These are phyloP conservation scores for Lentinula aciculospora DNA, from an alignment of 768 basidiomycete species.

Conservation along the genomic window DNA sequence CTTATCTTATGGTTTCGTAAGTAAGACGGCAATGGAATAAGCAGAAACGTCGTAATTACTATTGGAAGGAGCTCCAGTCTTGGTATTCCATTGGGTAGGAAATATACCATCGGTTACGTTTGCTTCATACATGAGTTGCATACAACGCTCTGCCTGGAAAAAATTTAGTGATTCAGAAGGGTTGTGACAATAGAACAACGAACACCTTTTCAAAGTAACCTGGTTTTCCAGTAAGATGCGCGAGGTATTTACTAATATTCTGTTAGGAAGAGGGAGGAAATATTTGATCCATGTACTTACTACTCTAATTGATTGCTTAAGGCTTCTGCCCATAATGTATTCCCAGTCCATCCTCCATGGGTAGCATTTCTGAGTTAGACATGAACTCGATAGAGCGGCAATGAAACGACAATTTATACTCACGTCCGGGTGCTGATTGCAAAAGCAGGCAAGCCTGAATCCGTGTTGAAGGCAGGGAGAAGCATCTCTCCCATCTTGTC, in stretches of 20 bases:
- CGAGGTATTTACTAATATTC: conserved; percentile 61
- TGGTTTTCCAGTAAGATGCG: conserved; percentile 65
- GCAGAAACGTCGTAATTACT: conserved; percentile 32
- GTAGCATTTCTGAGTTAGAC: conserved; percentile 27
- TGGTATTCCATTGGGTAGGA: conserved; percentile 45
- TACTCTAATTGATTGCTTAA: conserved; percentile 65
- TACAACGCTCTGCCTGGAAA: conserved; percentile 36
- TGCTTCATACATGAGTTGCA: conserved; percentile 45
- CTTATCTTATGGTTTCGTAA: conserved; percentile 19
- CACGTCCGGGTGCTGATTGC: conserved; percentile 53
- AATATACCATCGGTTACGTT: conserved; percentile 44
- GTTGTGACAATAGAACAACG: background rate
- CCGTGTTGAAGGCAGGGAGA: conserved; percentile 58
- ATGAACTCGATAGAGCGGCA: background rate
- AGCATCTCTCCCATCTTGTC: conserved; percentile 63
- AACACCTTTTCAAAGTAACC: conserved; percentile 47
- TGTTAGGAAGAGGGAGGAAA: background rate
- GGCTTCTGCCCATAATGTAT: conserved; percentile 33
- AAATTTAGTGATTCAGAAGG: conserved; percentile 27
- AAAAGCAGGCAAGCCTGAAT: conserved; percentile 58
- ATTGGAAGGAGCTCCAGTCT: conserved; percentile 35
- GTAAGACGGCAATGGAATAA: conserved; percentile 15
- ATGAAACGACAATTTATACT: too few species aligned
- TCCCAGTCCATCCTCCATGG: conserved; percentile 24
- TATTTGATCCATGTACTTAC: conserved; percentile 19